Percentiles rank a stretch among this genome's conserved stretches.
Evolutionary conservation across 2,329 filamentous ascomycete species (phyloP).

Genomic region (Chrysoporthe puriensis): DNA sequence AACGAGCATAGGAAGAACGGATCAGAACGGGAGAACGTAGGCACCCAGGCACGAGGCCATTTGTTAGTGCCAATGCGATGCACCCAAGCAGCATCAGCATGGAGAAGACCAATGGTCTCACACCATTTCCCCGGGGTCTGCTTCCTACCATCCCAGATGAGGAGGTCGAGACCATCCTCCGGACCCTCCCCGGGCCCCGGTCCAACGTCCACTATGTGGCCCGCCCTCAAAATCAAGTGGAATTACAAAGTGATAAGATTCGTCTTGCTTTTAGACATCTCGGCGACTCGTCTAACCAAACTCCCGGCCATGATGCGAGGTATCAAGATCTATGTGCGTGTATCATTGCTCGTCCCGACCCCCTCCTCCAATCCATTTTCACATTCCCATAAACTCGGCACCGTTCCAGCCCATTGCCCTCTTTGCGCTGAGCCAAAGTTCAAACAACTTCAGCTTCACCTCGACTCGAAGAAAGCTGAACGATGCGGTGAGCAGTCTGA

Average conservation of each 20-base stretch:
- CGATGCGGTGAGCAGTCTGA: conserved; percentile 60
- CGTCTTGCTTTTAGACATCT: background rate
- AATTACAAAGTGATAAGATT: conserved; percentile 4
- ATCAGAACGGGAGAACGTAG: background rate
- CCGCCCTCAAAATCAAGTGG: background rate
- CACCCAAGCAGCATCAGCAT: conserved; percentile 3
- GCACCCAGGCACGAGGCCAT: background rate
- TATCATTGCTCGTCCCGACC: conserved; percentile 2
- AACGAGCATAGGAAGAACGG: background rate
- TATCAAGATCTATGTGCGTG: conserved; percentile 25
- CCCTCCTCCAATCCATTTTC: background rate
- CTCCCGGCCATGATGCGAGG: conserved; percentile 23
- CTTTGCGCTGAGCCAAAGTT: conserved; percentile 62
- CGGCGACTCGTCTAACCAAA: conserved; percentile 15
- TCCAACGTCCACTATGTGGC: background rate
- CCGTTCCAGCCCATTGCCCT: conserved; percentile 43
- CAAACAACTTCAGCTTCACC: conserved; percentile 65
- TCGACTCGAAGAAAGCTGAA: conserved; percentile 62
- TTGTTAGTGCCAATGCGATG: background rate
- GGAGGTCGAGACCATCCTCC: background rate
- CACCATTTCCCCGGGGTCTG: conserved; percentile 7
- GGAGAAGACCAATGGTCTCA: conserved; percentile 23
- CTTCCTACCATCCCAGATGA: background rate
- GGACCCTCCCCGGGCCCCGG: too few relatives aligned
- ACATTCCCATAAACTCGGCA: conserved; percentile 21